Evolutionary conservation across 352 stramenopile genomes (phyloP), one percentile per base, ranked within the genome.

Genomic region (Phytophthora pinifolia): DNA sequence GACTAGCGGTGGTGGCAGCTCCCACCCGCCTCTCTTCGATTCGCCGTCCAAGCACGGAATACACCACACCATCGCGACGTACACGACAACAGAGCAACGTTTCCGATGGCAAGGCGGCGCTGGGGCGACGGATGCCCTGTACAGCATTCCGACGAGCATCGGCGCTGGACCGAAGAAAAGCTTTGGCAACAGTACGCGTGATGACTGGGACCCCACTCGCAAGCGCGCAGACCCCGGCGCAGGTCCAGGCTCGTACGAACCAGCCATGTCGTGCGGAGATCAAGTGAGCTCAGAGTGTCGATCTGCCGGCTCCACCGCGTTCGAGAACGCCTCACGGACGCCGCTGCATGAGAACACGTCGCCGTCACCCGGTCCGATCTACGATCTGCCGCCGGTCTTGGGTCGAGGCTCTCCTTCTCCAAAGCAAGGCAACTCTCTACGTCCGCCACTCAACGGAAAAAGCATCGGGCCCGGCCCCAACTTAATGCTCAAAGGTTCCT

Each of bases 121-220:
- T 8, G 74, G 68, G 29, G 42, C 67, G 22, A 88, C 79, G 1
- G 78, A 92, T 57, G 83, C 79, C 12, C 52, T 92, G 27, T 92
- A 92, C 58, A 80, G 62, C n/a, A 50, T 92, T 6, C 83, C 83
- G 0, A 72, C 76, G 2, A 88, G 62, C 22, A 76, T 90, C 39
- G 79, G 79, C 17, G 37, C 74, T 0, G 71, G 73, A 0, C 20
- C 65, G 0, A 84, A 83, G 43, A 93, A 91, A 52, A 83, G 81
- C 54, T 93, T 92, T 22, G 81, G 83, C 34, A 88, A 79, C 17
- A 88, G 75, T 56, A 92, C 83, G 17, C 70, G 81, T 4, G 83
- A 91, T 6, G 80, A 93, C 50, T 92, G 83, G 83, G 83, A 93
- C 43, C n/a, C 68, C 32, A 69, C 58, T 25, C 74, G 79, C 38